Percentiles rank a stretch among this genome's conserved stretches.
phyloP scores from a whole-genome alignment of 768 basidiomycete species.

The Lentinula sp. region DNA sequence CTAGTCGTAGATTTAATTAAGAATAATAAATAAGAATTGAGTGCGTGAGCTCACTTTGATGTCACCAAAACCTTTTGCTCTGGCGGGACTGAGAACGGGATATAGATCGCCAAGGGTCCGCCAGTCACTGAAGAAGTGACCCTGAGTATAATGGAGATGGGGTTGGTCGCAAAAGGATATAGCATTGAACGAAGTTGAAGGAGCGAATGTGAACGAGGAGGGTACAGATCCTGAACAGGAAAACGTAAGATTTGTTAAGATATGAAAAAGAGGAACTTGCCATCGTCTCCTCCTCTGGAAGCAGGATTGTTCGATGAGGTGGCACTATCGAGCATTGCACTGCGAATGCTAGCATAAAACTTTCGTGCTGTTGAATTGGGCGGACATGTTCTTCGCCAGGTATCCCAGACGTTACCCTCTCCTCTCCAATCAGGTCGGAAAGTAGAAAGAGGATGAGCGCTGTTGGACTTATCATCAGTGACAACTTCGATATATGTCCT shows the following conservation, averaged over 20 bases:
- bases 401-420: constrained; percentile 87
- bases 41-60: constrained; percentile 37
- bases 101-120: constrained; percentile 82
- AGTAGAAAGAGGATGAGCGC: constrained; percentile 11
- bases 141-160: constrained; percentile 81
- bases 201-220: constrained; percentile 62
- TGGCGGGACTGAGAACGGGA: constrained; percentile 92
- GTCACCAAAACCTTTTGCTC: constrained; percentile 79
- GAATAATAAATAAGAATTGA: background rate
- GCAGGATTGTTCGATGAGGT: background rate
- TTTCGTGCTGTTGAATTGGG: constrained; percentile 76
- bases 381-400: constrained; percentile 86
- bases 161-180: constrained; percentile 78
- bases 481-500: background rate
- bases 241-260: too few species aligned
- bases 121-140: constrained; percentile 98
- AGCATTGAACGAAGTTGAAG: constrained; percentile 48
- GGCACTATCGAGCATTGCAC: constrained; percentile 24
- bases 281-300: background rate
- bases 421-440: constrained; percentile 85
- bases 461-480: background rate
- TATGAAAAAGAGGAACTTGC: background rate
- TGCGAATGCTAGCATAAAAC: constrained; percentile 72
- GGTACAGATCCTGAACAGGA: constrained; percentile 7
- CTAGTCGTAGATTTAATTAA: background rate